These are phyloP conservation scores for Termitomyces sp. DNA, from an alignment of 768 basidiomycete species.

Conservation along the genomic window DNA sequence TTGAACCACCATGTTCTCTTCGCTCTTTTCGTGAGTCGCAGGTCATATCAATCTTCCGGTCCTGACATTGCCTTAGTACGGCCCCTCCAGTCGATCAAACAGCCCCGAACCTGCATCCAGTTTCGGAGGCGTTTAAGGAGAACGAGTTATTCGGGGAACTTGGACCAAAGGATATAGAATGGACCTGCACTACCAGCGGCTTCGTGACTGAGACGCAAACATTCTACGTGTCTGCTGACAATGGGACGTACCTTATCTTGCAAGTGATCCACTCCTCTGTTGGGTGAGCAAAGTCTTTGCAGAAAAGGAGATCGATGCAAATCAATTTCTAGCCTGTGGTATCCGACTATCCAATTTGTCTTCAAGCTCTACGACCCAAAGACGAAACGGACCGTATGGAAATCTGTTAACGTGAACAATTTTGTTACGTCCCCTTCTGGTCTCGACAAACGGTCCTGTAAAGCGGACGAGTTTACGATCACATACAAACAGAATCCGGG, in stretches of 20 bases:
- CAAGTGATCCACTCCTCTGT: conserved; percentile 20
- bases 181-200: conserved; percentile 73
- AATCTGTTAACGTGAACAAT: conserved; percentile 78
- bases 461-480: conserved; percentile 80
- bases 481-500: conserved; percentile 52
- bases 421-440: conserved; percentile 71
- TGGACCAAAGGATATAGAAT: conserved; percentile 69
- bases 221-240: conserved; percentile 56
- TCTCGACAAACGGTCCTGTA: conserved; percentile 82
- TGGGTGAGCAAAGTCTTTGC: conserved; percentile 14
- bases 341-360: conserved; percentile 90
- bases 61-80: conserved; percentile 31
- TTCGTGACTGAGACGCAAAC: conserved; percentile 89
- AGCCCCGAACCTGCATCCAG: conserved; percentile 80
- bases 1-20: conserved; percentile 63
- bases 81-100: conserved; percentile 52
- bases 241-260: conserved; percentile 10
- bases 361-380: conserved; percentile 83
- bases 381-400: conserved; percentile 74
- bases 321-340: conserved; percentile 64
- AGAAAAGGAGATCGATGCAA: conserved; percentile 7
- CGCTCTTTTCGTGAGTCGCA: conserved; percentile 67
- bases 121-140: conserved; percentile 52
- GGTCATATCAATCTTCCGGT: background rate
- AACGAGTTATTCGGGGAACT: conserved; percentile 72